Percentiles rank a stretch among this genome's conserved stretches.
Evolutionary conservation across 2,329 filamentous ascomycete genomes (phyloP).

Genomic region (Herpotrichia juniperi): DNA sequence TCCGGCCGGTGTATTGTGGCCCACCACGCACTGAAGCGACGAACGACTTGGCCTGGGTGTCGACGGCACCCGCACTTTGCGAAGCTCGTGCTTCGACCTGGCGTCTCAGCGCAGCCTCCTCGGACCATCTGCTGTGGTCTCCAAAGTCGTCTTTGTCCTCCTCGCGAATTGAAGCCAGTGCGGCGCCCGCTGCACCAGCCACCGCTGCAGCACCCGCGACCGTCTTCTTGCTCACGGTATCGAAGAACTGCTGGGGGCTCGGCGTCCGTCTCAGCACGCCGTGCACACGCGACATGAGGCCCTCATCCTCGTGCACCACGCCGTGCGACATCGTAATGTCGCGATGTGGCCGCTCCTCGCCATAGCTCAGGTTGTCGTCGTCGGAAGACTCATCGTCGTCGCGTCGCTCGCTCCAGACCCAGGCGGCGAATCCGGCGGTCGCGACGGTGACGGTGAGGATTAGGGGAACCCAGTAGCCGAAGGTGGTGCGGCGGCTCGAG

Average conservation of each 20-base stretch:
- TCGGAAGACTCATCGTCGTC: constrained; percentile 73
- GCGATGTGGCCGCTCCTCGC: constrained; percentile 44
- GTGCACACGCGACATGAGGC: constrained; percentile 78
- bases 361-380: constrained; percentile 56
- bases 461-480: constrained; percentile 89
- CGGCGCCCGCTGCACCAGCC: constrained; percentile 80
- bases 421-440: constrained; percentile 83
- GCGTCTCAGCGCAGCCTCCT: constrained; percentile 77
- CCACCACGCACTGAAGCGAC: constrained; percentile 34
- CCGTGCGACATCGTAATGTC: constrained; percentile 28
- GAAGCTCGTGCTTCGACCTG: constrained; percentile 45
- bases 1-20: constrained; percentile 31
- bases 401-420: constrained; percentile 90
- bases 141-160: constrained; percentile 80
- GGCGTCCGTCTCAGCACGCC: constrained; percentile 81
- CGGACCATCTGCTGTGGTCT: constrained; percentile 90
- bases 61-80: constrained; percentile 40
- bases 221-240: constrained; percentile 80
- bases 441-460: constrained; percentile 86
- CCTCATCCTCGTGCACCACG: constrained; percentile 47
- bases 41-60: constrained; percentile 39
- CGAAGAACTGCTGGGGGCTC: constrained; percentile 87
- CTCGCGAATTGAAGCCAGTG: constrained; percentile 81
- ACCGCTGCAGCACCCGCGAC: constrained; percentile 82
- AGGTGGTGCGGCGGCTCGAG: constrained; percentile 61